Evolutionary conservation across 129 eudicot genomes (phyloP).

Genomic region (Glebionis coronaria): DNA sequence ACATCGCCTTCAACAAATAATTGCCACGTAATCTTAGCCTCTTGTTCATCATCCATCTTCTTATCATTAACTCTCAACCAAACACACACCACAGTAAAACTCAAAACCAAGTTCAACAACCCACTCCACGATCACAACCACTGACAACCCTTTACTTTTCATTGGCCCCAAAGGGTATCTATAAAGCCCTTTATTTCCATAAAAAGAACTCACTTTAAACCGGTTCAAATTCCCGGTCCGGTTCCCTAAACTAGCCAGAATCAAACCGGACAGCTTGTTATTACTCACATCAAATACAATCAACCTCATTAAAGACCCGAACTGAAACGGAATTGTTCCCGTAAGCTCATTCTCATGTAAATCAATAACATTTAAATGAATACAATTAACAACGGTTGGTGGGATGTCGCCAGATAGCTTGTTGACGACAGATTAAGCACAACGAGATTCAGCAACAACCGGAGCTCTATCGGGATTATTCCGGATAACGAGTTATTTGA

Average conservation of each 20-base stretch:
- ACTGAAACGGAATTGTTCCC: constrained; percentile 57
- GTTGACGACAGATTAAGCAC: constrained; percentile 59
- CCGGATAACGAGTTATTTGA: constrained; percentile 58
- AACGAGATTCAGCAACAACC: constrained; percentile 43
- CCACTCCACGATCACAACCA: constrained; percentile 76
- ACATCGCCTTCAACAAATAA: too few relatives aligned
- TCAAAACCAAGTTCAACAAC: constrained; percentile 57
- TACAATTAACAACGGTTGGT: constrained; percentile 43
- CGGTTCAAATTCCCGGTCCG: constrained; percentile 48
- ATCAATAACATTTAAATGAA: constrained; percentile 57
- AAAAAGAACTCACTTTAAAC: constrained; percentile 58
- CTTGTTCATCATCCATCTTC: too few relatives aligned
- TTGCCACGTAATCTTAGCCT: too few relatives aligned
- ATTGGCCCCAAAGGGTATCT: constrained; percentile 58
- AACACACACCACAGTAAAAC: constrained; percentile 60
- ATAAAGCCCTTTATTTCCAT: constrained; percentile 56
- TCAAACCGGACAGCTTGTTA: constrained; percentile 50
- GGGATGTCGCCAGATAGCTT: constrained; percentile 50
- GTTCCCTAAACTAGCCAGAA: constrained; percentile 56
- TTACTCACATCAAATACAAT: constrained; percentile 56
- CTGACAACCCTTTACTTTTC: constrained; percentile 53
- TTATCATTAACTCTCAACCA: constrained; percentile 64
- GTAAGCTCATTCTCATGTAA: constrained; percentile 46
- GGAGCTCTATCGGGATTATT: constrained; percentile 42
- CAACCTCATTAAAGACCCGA: constrained; percentile 51